Base-by-base conservation (phyloP, 2,329 filamentous ascomycete genomes). In the Didymella arachidicola region DNA sequence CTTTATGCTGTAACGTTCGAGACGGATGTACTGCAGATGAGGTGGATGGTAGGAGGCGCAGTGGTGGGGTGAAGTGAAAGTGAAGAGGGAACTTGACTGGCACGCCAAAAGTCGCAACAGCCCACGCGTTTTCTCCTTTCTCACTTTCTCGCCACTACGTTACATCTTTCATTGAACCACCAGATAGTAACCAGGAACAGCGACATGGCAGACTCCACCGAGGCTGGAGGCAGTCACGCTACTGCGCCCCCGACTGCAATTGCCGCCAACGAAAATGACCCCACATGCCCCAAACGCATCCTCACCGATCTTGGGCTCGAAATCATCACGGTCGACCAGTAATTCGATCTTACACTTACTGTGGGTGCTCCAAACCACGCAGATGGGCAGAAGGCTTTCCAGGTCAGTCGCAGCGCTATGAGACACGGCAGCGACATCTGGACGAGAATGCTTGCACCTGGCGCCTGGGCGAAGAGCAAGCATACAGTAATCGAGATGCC, bases 261-360 rank as follows among this genome's bases (percentile, higher is more conserved):
- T 25, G 22, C 39, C 4, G 6, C 4, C 7, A 18, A 18, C 27
- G 22, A 30, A 36, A 11, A 5, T 25, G 22, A 2, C 11, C 3
- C 34, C 18, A 29, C 43, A n/a, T 18, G 8, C 19, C 2, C 25
- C 2, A 59, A 53, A 19, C 44, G 38, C 5, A 53, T 44, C 10
- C 1, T 11, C 1, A 39, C 43, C 18, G 43, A 58, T 2, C 49
- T 5, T 0, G 26, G 44, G 4, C 38, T 46, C 7, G 26, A 45
- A 10, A 34, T 41, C 14, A 19, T 53, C 27, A 59, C 48, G 0
- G 26, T 62, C 8, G 60, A 62, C n/a, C 39, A 32, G 0, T n/a
- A 25, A 8, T 59, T 59, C 11, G 62, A 65, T 34, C 26, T 59
- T 4, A 59, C 57, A 0, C n/a, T 65, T 12, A 49, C 59, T 11